Conservation (phyloP, 2,329 filamentous ascomycete genomes). For the Fonsecaea monophora region DNA sequence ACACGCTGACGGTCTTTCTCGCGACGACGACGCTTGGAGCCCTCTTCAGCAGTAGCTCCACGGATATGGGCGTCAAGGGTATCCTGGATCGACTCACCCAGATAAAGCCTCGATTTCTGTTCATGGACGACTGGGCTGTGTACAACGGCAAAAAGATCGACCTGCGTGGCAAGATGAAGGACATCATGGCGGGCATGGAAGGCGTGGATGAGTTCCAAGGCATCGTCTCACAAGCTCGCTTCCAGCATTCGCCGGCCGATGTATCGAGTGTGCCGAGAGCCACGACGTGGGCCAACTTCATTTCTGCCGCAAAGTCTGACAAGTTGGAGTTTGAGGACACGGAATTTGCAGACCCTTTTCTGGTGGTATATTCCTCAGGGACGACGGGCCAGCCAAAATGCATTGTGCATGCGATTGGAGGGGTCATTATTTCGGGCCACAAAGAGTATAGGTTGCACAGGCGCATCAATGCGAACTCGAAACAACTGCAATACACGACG, state of each 20-base stretch:
- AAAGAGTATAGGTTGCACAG: constrained; percentile 68
- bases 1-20: constrained; percentile 74
- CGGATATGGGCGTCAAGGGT: constrained; percentile 82
- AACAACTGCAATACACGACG: constrained; percentile 67
- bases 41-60: constrained; percentile 76
- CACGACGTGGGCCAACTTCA: constrained; percentile 52
- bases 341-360: constrained; percentile 74
- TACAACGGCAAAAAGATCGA: constrained; percentile 81
- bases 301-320: constrained; percentile 41
- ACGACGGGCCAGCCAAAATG: constrained; percentile 86
- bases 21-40: constrained; percentile 74
- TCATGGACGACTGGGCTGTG: constrained; percentile 79
- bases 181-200: constrained; percentile 69
- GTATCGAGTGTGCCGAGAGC: constrained; percentile 59
- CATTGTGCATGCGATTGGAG: constrained; percentile 73
- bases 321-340: constrained; percentile 52
- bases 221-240: constrained; percentile 71
- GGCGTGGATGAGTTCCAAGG: constrained; percentile 66
- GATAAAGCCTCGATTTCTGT: constrained; percentile 78
- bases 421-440: constrained; percentile 47
- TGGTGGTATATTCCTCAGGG: constrained; percentile 79
- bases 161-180: constrained; percentile 72
- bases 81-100: constrained; percentile 77
- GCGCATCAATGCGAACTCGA: constrained; percentile 52
- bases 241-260: constrained; percentile 62